Base-by-base conservation (phyloP, 2,329 filamentous ascomycete genomes). In the Simplicillium aogashimaense region DNA sequence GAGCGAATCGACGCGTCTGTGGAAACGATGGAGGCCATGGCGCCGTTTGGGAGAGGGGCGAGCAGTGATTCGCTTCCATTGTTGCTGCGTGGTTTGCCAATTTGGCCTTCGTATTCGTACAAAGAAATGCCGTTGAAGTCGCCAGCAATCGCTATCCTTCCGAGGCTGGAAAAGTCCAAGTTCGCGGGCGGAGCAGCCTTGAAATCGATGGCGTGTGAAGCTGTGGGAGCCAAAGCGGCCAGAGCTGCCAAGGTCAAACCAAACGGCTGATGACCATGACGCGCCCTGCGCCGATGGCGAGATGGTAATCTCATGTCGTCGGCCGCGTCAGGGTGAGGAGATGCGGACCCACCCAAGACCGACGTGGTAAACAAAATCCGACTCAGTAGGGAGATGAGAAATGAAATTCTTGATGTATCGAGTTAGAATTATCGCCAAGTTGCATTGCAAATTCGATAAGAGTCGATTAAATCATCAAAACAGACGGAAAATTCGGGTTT, bases 41-140 rank as follows among this genome's bases (percentile, higher is more conserved):
- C 78, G 51, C 89, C 88, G 63, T 95, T 92, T 3, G 92, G 90
- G 48, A 94, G 77, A 39, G 81, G 78, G 15, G 83, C 78, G 40
- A 95, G 74, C 32, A 98, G 74, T 14, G 86, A 83, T 54, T 89
- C 79, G 53, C 81, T 86, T 56, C 85, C 86, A 68, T 94, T 88
- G 43, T 73, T 76, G 52, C 66, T 78, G 51, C 78, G 75, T 13
- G 73, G 64, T 45, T 71, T 67, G 59, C 90, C 78, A 43, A 70
- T 81, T 59, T 98, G 90, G 46, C 83, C 86, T 53, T 83, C 71
- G 53, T 81, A 97, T 56, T 89, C 70, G 66, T 92, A 97, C 31
- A 95, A 68, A 11, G 92, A 95, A 52, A 97, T 84, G 40, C 88
- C 86, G 53, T 86, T 79, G 58, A 95, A 98, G 62, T 95, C 82